Conservation (phyloP, 306 rosid genomes). For the Benincasa hispida region DNA sequence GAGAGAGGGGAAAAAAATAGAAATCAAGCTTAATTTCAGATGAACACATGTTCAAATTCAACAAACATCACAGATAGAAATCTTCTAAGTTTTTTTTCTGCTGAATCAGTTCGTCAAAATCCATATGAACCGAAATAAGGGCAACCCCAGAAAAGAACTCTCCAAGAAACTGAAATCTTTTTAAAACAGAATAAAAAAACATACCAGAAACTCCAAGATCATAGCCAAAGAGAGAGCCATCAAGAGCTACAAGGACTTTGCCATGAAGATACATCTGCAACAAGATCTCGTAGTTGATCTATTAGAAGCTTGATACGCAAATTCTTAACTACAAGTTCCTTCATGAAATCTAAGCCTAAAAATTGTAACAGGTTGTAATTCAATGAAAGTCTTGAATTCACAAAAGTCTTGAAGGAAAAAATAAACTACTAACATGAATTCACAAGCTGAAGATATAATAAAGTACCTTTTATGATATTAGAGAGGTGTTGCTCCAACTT, state of each 20-base stretch:
- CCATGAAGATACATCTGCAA: constrained; percentile 85
- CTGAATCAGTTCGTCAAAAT: too few species aligned
- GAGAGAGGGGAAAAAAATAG: too few species aligned
- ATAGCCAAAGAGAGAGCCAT: constrained; percentile 82
- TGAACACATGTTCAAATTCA: too few species aligned
- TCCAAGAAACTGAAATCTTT: background rate
- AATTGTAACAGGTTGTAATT: too few species aligned
- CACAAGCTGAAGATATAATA: background rate
- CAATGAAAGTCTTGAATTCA: too few species aligned
- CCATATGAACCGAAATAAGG: background rate
- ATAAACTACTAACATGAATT: background rate
- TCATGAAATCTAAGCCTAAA: too few species aligned
- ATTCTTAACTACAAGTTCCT: constrained; percentile 47
- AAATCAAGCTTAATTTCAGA: too few species aligned
- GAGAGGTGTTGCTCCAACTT: constrained; percentile 66
- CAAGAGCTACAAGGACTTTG: constrained; percentile 86
- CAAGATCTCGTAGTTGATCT: constrained; percentile 70
- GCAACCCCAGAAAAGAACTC: background rate
- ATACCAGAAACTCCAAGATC: constrained; percentile 94
- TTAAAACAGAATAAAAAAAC: too few species aligned
- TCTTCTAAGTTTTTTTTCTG: too few species aligned
- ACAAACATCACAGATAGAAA: too few species aligned
- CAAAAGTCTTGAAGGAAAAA: background rate
- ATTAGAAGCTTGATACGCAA: constrained; percentile 57
- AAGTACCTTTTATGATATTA: constrained; percentile 53